Conservation (phyloP, 1,284 basidiomycete genomes). For the Pseudozyma hubeiensis region DNA sequence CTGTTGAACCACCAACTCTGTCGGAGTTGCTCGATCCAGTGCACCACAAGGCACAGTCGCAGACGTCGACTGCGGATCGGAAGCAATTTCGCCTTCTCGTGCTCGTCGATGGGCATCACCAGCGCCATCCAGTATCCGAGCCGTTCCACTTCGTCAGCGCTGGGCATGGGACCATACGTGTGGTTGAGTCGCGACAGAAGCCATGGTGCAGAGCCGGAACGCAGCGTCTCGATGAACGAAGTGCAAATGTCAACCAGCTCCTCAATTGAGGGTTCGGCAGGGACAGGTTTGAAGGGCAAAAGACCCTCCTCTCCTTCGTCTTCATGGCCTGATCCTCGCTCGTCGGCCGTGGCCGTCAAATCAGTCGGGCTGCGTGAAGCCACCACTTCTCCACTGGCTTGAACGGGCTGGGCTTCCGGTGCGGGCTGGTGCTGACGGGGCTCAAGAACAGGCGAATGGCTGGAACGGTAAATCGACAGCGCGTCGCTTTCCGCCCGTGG, state of each 20-base stretch:
- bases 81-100: constrained; percentile 92
- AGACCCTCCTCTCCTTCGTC: constrained; percentile 18
- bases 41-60: constrained; percentile 83
- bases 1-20: constrained; percentile 68
- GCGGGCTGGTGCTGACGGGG: constrained; percentile 3
- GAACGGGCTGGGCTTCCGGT: neutral
- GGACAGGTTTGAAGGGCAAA: constrained; percentile 43
- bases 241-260: constrained; percentile 82
- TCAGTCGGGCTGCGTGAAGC: neutral
- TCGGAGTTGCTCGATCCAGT: constrained; percentile 88
- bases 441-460: neutral
- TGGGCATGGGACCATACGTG: constrained; percentile 61
- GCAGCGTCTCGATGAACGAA: constrained; percentile 81
- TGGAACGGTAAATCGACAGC: constrained; percentile 32
- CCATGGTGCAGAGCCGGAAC: constrained; percentile 88
- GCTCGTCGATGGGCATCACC: constrained; percentile 92
- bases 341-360: neutral
- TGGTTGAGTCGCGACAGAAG: constrained; percentile 84
- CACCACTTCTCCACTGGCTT: constrained; percentile 5
- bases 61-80: constrained; percentile 84
- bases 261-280: constrained; percentile 72
- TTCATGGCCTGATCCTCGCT: neutral
- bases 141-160: constrained; percentile 52
- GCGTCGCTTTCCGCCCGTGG: constrained; percentile 25
- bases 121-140: constrained; percentile 80